Percentiles rank a stretch among this genome's conserved stretches.
These are phyloP conservation scores for Rasamsonia emersonii DNA, from an alignment of 2,329 filamentous ascomycete genomes.

Conservation along the genomic window DNA sequence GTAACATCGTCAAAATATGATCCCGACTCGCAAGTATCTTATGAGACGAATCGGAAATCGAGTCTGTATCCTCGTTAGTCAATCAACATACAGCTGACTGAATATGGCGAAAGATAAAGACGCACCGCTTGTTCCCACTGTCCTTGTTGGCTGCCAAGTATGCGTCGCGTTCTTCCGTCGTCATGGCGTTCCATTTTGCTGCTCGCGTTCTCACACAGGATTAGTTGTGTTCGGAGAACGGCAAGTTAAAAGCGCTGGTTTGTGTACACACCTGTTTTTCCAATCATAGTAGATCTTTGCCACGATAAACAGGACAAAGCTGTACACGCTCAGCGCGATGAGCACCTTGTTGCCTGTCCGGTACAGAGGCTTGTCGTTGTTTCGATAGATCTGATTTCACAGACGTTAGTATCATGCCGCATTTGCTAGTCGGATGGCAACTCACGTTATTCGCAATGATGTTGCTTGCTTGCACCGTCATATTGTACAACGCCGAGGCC, in stretches of 20 bases:
- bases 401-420: too few relatives aligned
- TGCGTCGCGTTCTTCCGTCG: slow-evolving; percentile 25
- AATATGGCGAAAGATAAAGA: background rate
- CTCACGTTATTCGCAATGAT: slow-evolving; percentile 33
- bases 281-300: slow-evolving; percentile 32
- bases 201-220: slow-evolving; percentile 19
- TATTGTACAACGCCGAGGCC: slow-evolving; percentile 39
- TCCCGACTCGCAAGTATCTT: slow-evolving; percentile 3
- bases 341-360: slow-evolving; percentile 50
- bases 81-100: background rate
- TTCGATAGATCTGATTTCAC: slow-evolving; percentile 42
- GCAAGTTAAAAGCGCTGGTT: background rate
- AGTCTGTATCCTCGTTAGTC: slow-evolving; percentile 16
- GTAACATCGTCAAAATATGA: background rate
- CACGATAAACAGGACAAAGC: slow-evolving; percentile 42
- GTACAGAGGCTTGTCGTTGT: slow-evolving; percentile 49
- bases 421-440: too few relatives aligned
- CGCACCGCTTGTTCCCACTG: slow-evolving; percentile 36
- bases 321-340: slow-evolving; percentile 44
- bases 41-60: slow-evolving; percentile 27
- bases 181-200: slow-evolving; percentile 33
- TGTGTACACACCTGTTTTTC: slow-evolving; percentile 31
- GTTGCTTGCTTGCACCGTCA: slow-evolving; percentile 35
- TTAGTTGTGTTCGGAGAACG: too few relatives aligned
- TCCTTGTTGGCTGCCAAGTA: slow-evolving; percentile 32